phyloP scores from a whole-genome alignment of 306 rosid genomes.

The Sechiopsis laciniata region DNA sequence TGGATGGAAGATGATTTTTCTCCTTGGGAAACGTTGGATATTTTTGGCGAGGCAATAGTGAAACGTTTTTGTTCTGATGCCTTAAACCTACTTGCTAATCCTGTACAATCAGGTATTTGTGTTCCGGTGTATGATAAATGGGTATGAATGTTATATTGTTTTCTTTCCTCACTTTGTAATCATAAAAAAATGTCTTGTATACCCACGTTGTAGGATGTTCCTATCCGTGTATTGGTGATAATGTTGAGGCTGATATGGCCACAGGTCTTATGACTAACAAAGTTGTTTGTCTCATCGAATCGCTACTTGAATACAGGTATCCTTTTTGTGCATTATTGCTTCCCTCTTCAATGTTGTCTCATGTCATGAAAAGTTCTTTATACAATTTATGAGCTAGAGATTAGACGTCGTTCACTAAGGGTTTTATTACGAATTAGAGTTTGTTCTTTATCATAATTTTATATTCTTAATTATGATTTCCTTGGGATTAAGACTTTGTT shows the following conservation, averaged over 20 bases:
- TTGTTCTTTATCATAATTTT: too few species aligned
- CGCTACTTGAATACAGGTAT: conserved; percentile 77
- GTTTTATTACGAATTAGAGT: too few species aligned
- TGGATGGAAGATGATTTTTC: conserved; percentile 33
- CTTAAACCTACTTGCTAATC: conserved; percentile 25
- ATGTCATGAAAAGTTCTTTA: background rate
- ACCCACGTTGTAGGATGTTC: conserved; percentile 35
- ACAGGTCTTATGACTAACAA: conserved; percentile 51
- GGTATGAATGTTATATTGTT: background rate
- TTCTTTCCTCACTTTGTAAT: conserved; percentile 5
- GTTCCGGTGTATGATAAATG: conserved; percentile 10
- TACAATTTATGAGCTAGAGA: background rate
- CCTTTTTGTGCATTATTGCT: conserved; percentile 6
- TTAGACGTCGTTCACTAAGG: too few species aligned
- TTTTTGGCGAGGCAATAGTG: conserved; percentile 43
- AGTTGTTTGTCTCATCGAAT: conserved; percentile 60
- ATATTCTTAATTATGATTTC: too few species aligned
- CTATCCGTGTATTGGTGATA: conserved; percentile 41
- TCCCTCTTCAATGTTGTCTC: background rate
- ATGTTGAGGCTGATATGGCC: conserved; percentile 30
- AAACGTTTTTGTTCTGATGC: conserved; percentile 42
- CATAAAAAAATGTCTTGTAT: conserved; percentile 19
- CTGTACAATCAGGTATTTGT: conserved; percentile 45
- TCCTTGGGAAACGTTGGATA: conserved; percentile 37
- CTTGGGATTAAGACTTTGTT: too few species aligned